Percentiles rank a stretch among this genome's conserved stretches.
Evolutionary conservation across 352 stramenopile genomes (phyloP).

Genomic region (Phytophthora pinifolia): DNA sequence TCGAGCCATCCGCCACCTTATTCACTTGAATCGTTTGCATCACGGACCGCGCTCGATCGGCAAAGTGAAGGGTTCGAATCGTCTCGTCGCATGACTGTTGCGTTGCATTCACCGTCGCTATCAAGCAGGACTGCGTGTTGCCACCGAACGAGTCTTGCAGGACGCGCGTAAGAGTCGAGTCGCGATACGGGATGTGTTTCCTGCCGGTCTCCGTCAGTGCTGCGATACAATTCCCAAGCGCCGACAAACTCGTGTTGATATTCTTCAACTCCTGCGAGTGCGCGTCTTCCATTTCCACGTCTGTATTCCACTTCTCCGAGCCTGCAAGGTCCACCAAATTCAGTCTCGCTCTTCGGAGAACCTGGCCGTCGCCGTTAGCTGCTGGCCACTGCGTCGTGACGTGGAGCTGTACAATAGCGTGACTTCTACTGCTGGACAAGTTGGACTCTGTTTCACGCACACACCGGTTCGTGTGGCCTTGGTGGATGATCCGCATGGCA

Average conservation of each 20-base stretch:
- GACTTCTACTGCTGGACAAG: constrained; percentile 83
- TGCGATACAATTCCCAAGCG: constrained; percentile 91
- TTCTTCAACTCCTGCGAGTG: constrained; percentile 84
- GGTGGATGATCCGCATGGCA: constrained; percentile 54
- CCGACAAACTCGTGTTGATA: constrained; percentile 92
- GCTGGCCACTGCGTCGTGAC: constrained; percentile 44
- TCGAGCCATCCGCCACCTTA: constrained; percentile 45
- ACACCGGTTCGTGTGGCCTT: constrained; percentile 56
- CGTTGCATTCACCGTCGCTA: constrained; percentile 64
- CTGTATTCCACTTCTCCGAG: constrained; percentile 86
- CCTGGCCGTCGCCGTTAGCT: constrained; percentile 33
- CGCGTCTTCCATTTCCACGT: constrained; percentile 66
- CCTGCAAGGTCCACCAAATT: constrained; percentile 83
- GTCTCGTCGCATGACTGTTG: constrained; percentile 58
- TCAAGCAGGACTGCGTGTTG: constrained; percentile 71
- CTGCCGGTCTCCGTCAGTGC: constrained; percentile 73
- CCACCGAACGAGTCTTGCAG: constrained; percentile 84
- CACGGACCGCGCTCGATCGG: constrained; percentile 66
- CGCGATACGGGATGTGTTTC: constrained; percentile 91
- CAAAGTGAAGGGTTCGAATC: constrained; percentile 78
- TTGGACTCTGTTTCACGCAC: constrained; percentile 89
- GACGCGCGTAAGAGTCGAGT: constrained; percentile 88
- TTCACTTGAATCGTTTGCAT: constrained; percentile 79
- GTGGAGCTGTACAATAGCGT: constrained; percentile 91
- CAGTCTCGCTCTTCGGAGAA: constrained; percentile 50